These are phyloP conservation scores for Saccharomyces paradoxus DNA, from an alignment of 805 yeast genomes.

Conservation along the genomic window DNA sequence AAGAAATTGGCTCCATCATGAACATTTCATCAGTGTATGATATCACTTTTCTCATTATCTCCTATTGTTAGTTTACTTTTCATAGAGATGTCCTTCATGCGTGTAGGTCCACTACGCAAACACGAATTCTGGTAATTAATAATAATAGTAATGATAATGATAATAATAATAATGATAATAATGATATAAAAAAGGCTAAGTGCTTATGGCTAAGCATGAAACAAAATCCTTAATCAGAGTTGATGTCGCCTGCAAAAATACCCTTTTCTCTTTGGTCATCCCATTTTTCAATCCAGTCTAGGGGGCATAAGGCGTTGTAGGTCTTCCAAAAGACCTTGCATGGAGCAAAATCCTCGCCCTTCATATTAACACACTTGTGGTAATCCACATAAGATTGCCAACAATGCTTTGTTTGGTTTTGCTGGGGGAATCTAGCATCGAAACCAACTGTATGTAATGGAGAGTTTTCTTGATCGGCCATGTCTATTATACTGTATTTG, in stretches of 20 bases:
- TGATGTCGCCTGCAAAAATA: slow-evolving; percentile 45
- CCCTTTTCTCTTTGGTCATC: slow-evolving; percentile 72
- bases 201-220: neutral
- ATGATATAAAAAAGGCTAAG: neutral
- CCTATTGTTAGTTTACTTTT: neutral
- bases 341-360: slow-evolving; percentile 98
- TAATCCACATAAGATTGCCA: slow-evolving; percentile 97
- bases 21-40: neutral
- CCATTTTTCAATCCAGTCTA: slow-evolving; percentile 81
- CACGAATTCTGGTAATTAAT: neutral
- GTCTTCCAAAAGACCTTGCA: slow-evolving; percentile 92
- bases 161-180: neutral
- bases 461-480: slow-evolving; percentile 29
- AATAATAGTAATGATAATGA: neutral
- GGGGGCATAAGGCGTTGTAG: slow-evolving; percentile 77
- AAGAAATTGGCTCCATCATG: neutral
- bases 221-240: slow-evolving; percentile 12
- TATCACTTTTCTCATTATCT: neutral
- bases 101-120: neutral
- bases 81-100: neutral
- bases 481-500: neutral
- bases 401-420: slow-evolving; percentile 97
- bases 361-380: slow-evolving; percentile 92
- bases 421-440: slow-evolving; percentile 94
- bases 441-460: slow-evolving; percentile 61